Evolutionary conservation across 2,329 filamentous ascomycete genomes (phyloP).

Genomic region (Sporothrix curviconia): DNA sequence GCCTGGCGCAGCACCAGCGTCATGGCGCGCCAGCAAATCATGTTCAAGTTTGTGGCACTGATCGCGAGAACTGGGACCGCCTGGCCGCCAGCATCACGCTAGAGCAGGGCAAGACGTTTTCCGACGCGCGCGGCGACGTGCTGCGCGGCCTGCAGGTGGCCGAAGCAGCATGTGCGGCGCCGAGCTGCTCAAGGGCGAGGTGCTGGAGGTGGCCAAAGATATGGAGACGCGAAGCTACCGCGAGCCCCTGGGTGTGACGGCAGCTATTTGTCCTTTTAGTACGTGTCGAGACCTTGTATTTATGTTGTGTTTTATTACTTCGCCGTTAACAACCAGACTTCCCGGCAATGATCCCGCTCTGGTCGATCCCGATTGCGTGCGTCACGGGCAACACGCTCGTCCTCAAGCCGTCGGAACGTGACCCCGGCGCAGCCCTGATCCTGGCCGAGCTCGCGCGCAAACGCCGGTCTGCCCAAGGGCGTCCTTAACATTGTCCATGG

Average conservation of each 20-base stretch:
- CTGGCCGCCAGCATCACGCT: conserved; percentile 78
- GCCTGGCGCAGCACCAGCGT: conserved; percentile 67
- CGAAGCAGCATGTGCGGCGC: conserved; percentile 73
- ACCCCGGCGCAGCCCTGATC: conserved; percentile 80
- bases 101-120: conserved; percentile 84
- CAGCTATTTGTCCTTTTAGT: conserved; percentile 85
- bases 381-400: conserved; percentile 79
- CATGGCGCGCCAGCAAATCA: conserved; percentile 70
- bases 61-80: conserved; percentile 82
- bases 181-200: conserved; percentile 77
- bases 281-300: conserved; percentile 28
- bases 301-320: conserved; percentile 11
- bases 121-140: conserved; percentile 75
- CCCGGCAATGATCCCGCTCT: conserved; percentile 88
- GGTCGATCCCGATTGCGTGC: conserved; percentile 79
- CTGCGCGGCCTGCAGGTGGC: conserved; percentile 77
- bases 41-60: conserved; percentile 77
- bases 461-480: conserved; percentile 73
- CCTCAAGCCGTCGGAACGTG: conserved; percentile 80
- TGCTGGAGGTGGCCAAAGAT: conserved; percentile 79
- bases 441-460: conserved; percentile 71
- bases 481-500: conserved; percentile 81
- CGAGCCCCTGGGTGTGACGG: conserved; percentile 73
- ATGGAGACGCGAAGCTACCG: conserved; percentile 83
- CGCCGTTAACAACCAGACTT: conserved; percentile 53